Percentiles rank a stretch among this genome's conserved stretches.
These are phyloP conservation scores for Acanthamoeba lenticulata DNA, from an alignment of 208 protist genomes.

Conservation along the genomic window DNA sequence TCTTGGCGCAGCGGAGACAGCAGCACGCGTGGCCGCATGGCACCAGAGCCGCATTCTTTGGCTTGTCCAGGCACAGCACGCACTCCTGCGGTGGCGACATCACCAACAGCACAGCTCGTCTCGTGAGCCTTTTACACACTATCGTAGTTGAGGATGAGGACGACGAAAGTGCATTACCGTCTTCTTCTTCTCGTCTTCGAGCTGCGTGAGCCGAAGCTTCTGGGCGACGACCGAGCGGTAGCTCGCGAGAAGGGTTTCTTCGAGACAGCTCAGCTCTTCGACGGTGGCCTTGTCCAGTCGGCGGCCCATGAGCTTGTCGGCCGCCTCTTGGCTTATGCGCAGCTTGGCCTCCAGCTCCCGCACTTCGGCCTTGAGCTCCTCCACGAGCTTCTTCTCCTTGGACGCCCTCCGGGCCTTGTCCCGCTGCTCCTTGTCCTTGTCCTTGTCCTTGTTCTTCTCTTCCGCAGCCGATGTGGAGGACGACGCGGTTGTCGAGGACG, in stretches of 20 bases:
- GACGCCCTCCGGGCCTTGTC: neutral
- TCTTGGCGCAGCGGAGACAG: neutral
- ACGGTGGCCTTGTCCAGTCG: neutral
- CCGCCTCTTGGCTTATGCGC: neutral
- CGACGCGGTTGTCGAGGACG: too few relatives aligned
- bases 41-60: neutral
- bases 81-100: too few relatives aligned
- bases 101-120: too few relatives aligned
- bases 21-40: neutral
- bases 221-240: neutral
- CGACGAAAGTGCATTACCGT: neutral
- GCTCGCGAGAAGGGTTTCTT: neutral
- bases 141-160: too few relatives aligned
- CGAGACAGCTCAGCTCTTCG: neutral
- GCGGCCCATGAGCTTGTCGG: neutral
- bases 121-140: too few relatives aligned
- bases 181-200: neutral
- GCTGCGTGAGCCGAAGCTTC: neutral
- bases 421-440: neutral
- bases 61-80: neutral
- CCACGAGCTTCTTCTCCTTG: neutral
- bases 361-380: neutral
- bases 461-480: too few relatives aligned
- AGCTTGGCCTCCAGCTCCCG: neutral
- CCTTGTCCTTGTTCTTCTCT: neutral